Evolutionary conservation across 2,329 filamentous ascomycete species (phyloP), one percentile per base, ranked within the genome.

Genomic region (Paracoccidioides lutzii): DNA sequence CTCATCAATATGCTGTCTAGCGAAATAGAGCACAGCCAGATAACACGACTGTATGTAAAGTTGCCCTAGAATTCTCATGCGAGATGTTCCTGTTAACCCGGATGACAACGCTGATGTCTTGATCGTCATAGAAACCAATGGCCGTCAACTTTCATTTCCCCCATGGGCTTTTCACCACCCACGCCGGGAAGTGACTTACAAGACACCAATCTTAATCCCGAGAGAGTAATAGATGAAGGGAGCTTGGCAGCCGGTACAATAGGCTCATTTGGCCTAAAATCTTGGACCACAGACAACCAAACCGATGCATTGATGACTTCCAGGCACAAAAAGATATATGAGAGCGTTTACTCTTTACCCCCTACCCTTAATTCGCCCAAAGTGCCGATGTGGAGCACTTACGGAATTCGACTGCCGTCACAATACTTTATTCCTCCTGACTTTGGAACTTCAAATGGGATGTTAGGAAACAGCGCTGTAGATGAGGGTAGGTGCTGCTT

Each of bases 361-460:
- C 52, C 37, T 22, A 44, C 54, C 3, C 40, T 28, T 28, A 42
- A 52, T 45, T 52, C 35, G 10, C 30, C 51, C 1, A 59, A 61
- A 43, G 45, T 50, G 14, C 52, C 44, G n/a, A 35, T 44, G 3
- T 58, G 56, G 55, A 46, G 33, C 15, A 28, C 45, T 15, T 55
- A 55, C 30, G 55, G 49, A 14, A 53, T 57, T n/a, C 44, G 22
- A n/a, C 40, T 58, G 35, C 55, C 54, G 14, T 43, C 53, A 38
- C 54, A 58, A 15, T 35, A 52, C 10, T 42, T 56, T 45, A 33
- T 59, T 12, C 33, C 56, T 3, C 28, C 56, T 44, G 52, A 43
- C 3, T 54, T 57, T 53, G 56, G 51, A 43, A 14, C 54, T 12
- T 35, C 55, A 44, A 49, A 51, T 55, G 56, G 45, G 30, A 6